Evolutionary conservation across 108 stramenopile genomes (phyloP), one percentile per base, ranked within the genome.

Genomic region (Halocafeteria seosinensis): DNA sequence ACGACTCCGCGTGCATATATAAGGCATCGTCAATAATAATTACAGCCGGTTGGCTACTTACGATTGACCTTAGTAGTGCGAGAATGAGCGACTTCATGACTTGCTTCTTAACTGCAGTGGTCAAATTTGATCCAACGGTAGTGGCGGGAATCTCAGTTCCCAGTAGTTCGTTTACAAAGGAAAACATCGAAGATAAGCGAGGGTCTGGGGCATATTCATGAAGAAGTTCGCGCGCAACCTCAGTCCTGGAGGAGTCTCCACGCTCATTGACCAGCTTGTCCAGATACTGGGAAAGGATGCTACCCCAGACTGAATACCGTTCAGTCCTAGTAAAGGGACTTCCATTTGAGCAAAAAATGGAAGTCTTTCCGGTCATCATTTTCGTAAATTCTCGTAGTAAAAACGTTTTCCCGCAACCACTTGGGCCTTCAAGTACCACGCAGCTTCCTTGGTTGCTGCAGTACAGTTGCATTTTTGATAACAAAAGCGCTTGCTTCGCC

Each of bases 1-100:
- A 73, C 34, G 65, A 33, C 24, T 50, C 32, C 29, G 30, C 66
- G 61, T 70, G 63, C 27, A 70, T 27, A 35, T 66, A 30, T 32
- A 69, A 65, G 17, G 69, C 69, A 32, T 71, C 72, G 37, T 73
- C 72, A 38, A 73, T 66, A 17, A 70, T 32, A 26, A 73, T 32
- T 37, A 65, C 36, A 12, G 36, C 57, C 0, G 12, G 25, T 31
- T 0, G 17, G 23, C 34, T 31, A 25, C 17, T 9, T 31, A 62
- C 25, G 58, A 72, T 72, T 50, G 24, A 59, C 33, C 68, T 34
- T 62, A 72, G 37, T 24, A 72, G 68, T 35, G 50, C 66, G 33
- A 70, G 30, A 27, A 59, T 8, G 60, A 61, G 60, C 31, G 31
- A 25, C 60, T 2, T 25, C 60, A 38, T 34, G 61, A 2, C 11